phyloP scores from a whole-genome alignment of 1,139 yeast species.

The Lodderomyces beijingensis region DNA sequence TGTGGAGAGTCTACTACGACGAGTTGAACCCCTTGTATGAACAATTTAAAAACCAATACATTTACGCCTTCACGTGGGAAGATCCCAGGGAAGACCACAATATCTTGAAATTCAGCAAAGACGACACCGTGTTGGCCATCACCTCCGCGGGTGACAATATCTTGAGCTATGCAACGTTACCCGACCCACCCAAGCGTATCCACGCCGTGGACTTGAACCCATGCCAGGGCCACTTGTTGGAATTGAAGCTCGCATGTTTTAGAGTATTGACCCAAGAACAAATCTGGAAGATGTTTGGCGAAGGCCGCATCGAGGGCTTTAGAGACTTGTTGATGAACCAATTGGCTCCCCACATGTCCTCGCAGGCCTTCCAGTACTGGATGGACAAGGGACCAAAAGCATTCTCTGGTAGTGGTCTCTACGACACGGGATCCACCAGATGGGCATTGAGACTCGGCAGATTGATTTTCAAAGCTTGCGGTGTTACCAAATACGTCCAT shows the following conservation, averaged over 20 bases:
- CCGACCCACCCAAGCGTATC: slow-evolving; percentile 67
- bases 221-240: slow-evolving; percentile 74
- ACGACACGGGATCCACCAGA: slow-evolving; percentile 77
- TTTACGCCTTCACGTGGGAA: slow-evolving; percentile 88
- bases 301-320: slow-evolving; percentile 59
- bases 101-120: slow-evolving; percentile 54
- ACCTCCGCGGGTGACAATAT: slow-evolving; percentile 86
- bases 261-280: slow-evolving; percentile 55
- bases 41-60: slow-evolving; percentile 73
- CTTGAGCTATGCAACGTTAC: slow-evolving; percentile 66
- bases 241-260: slow-evolving; percentile 70
- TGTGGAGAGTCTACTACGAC: slow-evolving; percentile 78
- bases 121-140: slow-evolving; percentile 74
- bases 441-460: slow-evolving; percentile 76
- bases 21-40: slow-evolving; percentile 63
- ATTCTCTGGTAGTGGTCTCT: slow-evolving; percentile 59
- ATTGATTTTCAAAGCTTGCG: slow-evolving; percentile 53
- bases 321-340: slow-evolving; percentile 42
- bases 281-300: slow-evolving; percentile 72
- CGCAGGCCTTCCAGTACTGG: slow-evolving; percentile 83
- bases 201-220: slow-evolving; percentile 88
- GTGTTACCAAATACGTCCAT: slow-evolving; percentile 49
- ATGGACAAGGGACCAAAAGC: slow-evolving; percentile 55
- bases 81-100: slow-evolving; percentile 78
- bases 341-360: slow-evolving; percentile 67